Base-by-base conservation (phyloP, 2,329 filamentous ascomycete genomes). In the Raffaelea arxii region DNA sequence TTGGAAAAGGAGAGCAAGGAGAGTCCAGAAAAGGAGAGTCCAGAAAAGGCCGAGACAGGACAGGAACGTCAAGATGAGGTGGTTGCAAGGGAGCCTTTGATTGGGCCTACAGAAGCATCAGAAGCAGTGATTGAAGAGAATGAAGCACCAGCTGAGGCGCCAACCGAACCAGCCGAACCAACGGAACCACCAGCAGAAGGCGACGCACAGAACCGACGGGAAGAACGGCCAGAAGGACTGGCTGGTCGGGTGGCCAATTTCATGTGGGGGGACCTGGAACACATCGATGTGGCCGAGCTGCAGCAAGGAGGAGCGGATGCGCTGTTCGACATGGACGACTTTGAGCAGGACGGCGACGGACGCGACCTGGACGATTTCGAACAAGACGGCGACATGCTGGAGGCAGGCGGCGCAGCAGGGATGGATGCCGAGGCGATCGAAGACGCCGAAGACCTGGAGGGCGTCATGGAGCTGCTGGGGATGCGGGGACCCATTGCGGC, bases 401-500 rank as follows among this genome's bases (percentile, higher is more conserved):
- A 79, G 44, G 83, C 76, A 39, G 82, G 77, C n/a, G 75, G 74
- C 19, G 78, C 77, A 42, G 80, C 78, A 16, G 84, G 76, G 9
- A 68, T 91, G 30, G 87, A 95, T 46, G 75, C 79, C 46, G 82
- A 86, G 54, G 84, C 82, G 10, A 75, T 88, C 37, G 86, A 90
- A 38, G 85, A 96, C 54, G 86, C 86, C 10, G 92, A 98, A 64
- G 92, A 98, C 59, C 80, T 98, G 16, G 92, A 98, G 61, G 92
- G 92, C 0, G 86, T 98, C 44, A 81, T 98, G 70, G 92, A 98
- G 62, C 77, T 98, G 16, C 84, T 98, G 49, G 92, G 92, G 32
- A 94, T 98, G 85, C 87, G 94, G 58, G 92, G 92, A 0, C 92
- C 92, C 1, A 73, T 98, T 3, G 83, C 84, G 14, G 89, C 88